Base-by-base conservation (phyloP, 2,329 filamentous ascomycete genomes). In the Cucurbitaria berberidis region DNA sequence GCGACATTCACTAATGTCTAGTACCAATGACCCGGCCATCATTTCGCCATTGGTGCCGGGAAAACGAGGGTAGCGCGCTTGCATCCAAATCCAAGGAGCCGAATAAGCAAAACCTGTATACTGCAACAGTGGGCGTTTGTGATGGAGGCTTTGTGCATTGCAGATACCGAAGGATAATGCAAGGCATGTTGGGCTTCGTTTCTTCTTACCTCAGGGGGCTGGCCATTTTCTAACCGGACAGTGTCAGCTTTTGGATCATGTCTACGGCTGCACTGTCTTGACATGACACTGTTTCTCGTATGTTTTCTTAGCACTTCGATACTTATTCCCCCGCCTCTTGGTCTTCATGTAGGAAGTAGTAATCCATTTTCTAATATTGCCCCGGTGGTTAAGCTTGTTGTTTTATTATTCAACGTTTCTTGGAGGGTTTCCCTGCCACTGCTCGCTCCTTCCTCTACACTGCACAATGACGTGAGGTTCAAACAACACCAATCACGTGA, bases 271-370 rank as follows among this genome's bases (percentile, higher is more conserved):
- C 49, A 53, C 58, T 56, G 70, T 73, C 69, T 68, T 54, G 65
- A 66, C 68, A 68, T 63, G 69, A 63, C 66, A 62, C 67, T 63
- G 57, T 63, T 69, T 73, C 67, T 73, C 68, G 65, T 74, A 69
- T 74, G 71, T 74, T 74, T 72, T 69, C 64, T 71, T 73, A 72
- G 66, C 64, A 64, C 65, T 75, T 75, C 71, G 66, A 72, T 72
- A 73, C 66, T 69, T 75, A 74, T 74, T 74, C 70, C 72, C 72
- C 57, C 51, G 55, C 69, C 67, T 69, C 68, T 72, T 67, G 69
- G 66, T 63, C 66, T 73, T 66, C 67, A 69, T 68, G 62, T 73
- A 74, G 68, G 71, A 73, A 66, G 66, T 74, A 74, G 72, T 74
- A 75, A 75, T 75, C 30, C 62, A 66, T 69, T 56, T 74, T 67